These are phyloP conservation scores for Hirsutella thompsonii DNA, from an alignment of 2,329 filamentous ascomycete species.

Conservation along the genomic window DNA sequence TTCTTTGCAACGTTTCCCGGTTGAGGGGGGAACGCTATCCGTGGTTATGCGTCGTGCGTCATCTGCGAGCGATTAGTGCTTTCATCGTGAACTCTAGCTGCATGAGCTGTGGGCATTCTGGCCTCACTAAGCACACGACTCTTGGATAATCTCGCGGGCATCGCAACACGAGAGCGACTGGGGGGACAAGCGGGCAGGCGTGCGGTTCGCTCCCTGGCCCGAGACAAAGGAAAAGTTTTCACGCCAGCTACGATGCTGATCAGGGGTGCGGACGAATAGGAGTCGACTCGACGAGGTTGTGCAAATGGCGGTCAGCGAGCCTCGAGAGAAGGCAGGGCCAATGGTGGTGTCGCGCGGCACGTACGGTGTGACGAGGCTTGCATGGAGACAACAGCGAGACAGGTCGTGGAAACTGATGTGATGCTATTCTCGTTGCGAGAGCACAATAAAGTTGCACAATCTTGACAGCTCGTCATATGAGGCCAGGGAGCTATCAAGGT, in stretches of 20 bases:
- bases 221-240: conserved; percentile 1
- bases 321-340: not conserved
- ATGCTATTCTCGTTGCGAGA: too few species aligned
- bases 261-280: conserved; percentile 2
- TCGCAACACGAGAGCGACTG: not conserved
- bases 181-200: conserved; percentile 1
- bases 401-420: not conserved
- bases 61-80: not conserved
- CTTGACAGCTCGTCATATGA: not conserved
- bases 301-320: conserved; percentile 4
- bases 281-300: not conserved
- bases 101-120: not conserved
- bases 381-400: not conserved
- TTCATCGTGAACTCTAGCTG: not conserved
- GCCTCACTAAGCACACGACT: not conserved
- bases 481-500: too few species aligned
- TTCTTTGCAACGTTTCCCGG: not conserved
- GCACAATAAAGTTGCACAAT: not conserved
- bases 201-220: conserved; percentile 1
- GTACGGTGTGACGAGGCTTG: conserved; percentile 6
- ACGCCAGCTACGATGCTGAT: not conserved
- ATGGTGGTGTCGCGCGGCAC: not conserved
- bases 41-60: not conserved
- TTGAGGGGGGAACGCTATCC: not conserved
- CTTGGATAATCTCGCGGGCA: not conserved